These are phyloP conservation scores for Scutellaria barbata DNA, from an alignment of 257 asterid species.

Conservation along the genomic window DNA sequence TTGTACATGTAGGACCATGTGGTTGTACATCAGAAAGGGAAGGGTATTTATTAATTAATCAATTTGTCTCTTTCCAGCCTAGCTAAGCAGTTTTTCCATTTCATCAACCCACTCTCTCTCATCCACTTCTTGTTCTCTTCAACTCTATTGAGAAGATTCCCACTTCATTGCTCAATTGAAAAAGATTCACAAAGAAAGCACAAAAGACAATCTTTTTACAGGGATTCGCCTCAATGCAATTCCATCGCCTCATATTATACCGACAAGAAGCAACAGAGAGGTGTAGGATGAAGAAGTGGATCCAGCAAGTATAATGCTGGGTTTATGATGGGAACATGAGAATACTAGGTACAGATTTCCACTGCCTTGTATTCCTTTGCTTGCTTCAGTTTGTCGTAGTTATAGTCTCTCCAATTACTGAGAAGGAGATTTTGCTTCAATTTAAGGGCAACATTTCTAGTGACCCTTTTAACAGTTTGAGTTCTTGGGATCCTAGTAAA, in stretches of 20 bases:
- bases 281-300: constrained; percentile 54
- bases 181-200: constrained; percentile 16
- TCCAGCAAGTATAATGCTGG: constrained; percentile 72
- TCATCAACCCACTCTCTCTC: not conserved
- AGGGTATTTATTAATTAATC: not conserved
- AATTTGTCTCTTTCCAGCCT: constrained; percentile 45
- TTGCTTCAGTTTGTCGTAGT: constrained; percentile 42
- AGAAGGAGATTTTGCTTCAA: constrained; percentile 89
- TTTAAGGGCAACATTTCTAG: constrained; percentile 80
- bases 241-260: constrained; percentile 36
- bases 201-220: constrained; percentile 30
- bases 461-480: constrained; percentile 82
- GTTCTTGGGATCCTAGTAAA: constrained; percentile 63
- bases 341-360: constrained; percentile 59
- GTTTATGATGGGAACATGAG: constrained; percentile 67
- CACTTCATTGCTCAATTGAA: constrained; percentile 32
- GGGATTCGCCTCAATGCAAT: constrained; percentile 38
- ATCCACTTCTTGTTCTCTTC: too few species aligned
- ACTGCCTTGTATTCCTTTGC: constrained; percentile 52
- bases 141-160: constrained; percentile 32
- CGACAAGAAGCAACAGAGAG: constrained; percentile 2
- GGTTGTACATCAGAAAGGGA: constrained; percentile 34
- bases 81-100: constrained; percentile 55
- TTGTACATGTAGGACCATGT: not conserved
- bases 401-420: constrained; percentile 62